A percentile compares a stretch with the other conserved stretches of the same genome.
These are phyloP conservation scores for Simplicillium sp. DNA, from an alignment of 2,329 filamentous ascomycete species.

Conservation along the genomic window DNA sequence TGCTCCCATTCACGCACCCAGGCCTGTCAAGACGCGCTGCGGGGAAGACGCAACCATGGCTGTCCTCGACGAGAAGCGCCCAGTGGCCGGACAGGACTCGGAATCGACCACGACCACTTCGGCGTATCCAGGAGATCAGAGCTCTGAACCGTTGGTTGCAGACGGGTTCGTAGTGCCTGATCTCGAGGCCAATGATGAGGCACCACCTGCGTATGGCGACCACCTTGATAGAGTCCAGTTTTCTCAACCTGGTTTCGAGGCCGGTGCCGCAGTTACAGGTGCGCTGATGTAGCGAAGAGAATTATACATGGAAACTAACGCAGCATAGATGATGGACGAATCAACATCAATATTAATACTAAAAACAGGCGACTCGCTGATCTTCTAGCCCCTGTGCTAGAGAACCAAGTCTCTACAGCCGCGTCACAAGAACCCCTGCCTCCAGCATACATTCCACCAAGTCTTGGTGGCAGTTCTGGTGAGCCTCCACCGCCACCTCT, in stretches of 20 bases:
- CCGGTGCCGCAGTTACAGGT: conserved; percentile 51
- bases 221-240: conserved; percentile 46
- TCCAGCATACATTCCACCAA: conserved; percentile 64
- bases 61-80: conserved; percentile 15
- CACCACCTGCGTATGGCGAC: conserved; percentile 51
- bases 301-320: neutral
- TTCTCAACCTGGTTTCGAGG: conserved; percentile 52
- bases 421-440: conserved; percentile 36
- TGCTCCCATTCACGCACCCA: no score
- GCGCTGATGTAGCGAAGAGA: conserved; percentile 1
- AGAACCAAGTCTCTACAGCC: conserved; percentile 42
- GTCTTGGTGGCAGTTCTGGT: conserved; percentile 52
- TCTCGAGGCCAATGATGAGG: conserved; percentile 28
- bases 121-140: neutral
- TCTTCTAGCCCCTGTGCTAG: conserved; percentile 55
- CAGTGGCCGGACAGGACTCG: no score
- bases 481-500: conserved; percentile 48
- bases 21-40: no score
- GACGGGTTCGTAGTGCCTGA: conserved; percentile 31
- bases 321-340: conserved; percentile 58
- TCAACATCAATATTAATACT: conserved; percentile 73
- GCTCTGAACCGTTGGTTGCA: conserved; percentile 7
- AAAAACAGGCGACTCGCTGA: conserved; percentile 56
- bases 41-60: conserved; percentile 12
- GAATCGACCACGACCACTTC: no score